A percentile compares a stretch with the other conserved stretches of the same genome.
These are phyloP conservation scores for Cryomyces minteri DNA, from an alignment of 495 filamentous ascomycete genomes.

Conservation along the genomic window DNA sequence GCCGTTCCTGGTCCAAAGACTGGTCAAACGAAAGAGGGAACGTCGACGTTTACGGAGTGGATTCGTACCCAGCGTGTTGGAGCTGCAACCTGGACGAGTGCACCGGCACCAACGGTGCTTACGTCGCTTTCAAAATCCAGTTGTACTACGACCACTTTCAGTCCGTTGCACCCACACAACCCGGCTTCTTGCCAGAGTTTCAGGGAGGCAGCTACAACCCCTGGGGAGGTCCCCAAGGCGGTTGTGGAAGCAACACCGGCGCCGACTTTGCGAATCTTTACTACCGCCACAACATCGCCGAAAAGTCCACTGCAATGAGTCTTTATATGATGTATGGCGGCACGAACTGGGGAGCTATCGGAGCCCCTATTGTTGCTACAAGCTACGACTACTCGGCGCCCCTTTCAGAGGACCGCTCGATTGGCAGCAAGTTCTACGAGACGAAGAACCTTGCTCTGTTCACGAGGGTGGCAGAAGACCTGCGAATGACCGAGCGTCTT, in stretches of 20 bases:
- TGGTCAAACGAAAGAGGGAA: constrained; percentile 29
- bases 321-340: constrained; percentile 39
- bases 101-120: constrained; percentile 33
- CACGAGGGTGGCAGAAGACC: constrained; percentile 30
- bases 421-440: constrained; percentile 39
- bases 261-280: constrained; percentile 39
- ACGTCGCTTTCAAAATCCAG: constrained; percentile 30
- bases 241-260: constrained; percentile 24
- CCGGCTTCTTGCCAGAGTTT: constrained; percentile 42
- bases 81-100: constrained; percentile 34
- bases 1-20: constrained; percentile 24
- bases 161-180: constrained; percentile 30
- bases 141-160: constrained; percentile 28
- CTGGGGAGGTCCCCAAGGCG: constrained; percentile 37
- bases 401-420: constrained; percentile 36
- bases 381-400: constrained; percentile 25
- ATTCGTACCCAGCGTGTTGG: constrained; percentile 46
- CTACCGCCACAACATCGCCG: constrained; percentile 34
- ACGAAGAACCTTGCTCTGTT: constrained; percentile 41
- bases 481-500: constrained; percentile 33
- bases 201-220: constrained; percentile 46
- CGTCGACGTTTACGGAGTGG: constrained; percentile 36
- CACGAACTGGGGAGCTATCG: constrained; percentile 31
- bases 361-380: constrained; percentile 9
- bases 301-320: constrained; percentile 25